Evolutionary conservation across 805 yeast genomes (phyloP), one percentile per base, ranked within the genome.

Genomic region (Nematodospora valgi): DNA sequence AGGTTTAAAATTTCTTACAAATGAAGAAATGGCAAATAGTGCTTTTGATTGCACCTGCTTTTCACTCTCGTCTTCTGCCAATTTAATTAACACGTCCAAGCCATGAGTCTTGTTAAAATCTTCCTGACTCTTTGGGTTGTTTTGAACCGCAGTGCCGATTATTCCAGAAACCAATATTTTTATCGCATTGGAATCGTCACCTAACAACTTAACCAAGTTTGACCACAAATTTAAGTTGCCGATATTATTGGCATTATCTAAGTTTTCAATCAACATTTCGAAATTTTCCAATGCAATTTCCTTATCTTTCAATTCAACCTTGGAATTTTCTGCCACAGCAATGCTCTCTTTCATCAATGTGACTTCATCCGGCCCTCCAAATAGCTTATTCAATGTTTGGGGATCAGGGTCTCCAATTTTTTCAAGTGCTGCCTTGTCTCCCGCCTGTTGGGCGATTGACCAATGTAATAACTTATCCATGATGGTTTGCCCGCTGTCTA

Each of bases 381-480:
- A 86, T 22, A 93, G 70, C 60, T 87, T 84, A 9, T 83, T 78
- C 30, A 93, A 62, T 39, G 81, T 63, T 49, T 84, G 76, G n/a
- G 93, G 86, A 56, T 88, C 95, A 13, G 88, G 87, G 7, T 70
- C 64, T 1, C 89, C 88, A 4, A 75, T 75, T 42, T 68, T 74
- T 3, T 62, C 73, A 34, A 72, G 71, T 1, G 87, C 83, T 35
- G 77, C 86, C 38, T 81, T 71, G 47, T 85, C 91, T 9, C 80
- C 82, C 6, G 82, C 71, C 39, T 87, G 73, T 54, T 83, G 77
- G 27, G 89, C 84, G 32, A 86, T 72, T 4, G 97, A 88, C 98
- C 98, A 91, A 48, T 88, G 86, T 44, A 91, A 60, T 42, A 91
- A 60, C 59, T 89, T 89, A 41, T 91, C 97, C 98, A 91, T 91